These are phyloP conservation scores for Aspergillus sp. DNA, from an alignment of 2,329 filamentous ascomycete genomes.

Conservation along the genomic window DNA sequence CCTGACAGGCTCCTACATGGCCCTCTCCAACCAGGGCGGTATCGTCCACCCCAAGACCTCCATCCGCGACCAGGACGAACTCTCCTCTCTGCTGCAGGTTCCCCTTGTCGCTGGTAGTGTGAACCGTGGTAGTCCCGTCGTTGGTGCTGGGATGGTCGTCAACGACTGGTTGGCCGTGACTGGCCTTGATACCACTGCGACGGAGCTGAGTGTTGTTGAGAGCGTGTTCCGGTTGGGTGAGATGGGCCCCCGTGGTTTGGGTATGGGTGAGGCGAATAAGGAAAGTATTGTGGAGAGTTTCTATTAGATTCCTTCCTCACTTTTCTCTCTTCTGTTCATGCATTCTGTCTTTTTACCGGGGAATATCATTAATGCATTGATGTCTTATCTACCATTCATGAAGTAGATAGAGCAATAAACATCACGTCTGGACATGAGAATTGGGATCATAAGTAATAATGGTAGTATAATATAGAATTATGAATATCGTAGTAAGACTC, in stretches of 20 bases:
- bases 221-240: constrained; percentile 92
- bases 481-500: background rate
- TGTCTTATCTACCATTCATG: too few species aligned
- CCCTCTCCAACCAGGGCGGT: constrained; percentile 88
- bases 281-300: constrained; percentile 99
- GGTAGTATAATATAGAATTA: background rate
- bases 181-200: constrained; percentile 90
- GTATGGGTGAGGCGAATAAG: constrained; percentile 57
- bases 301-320: constrained; percentile 56
- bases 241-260: constrained; percentile 61
- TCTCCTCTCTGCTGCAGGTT: constrained; percentile 87
- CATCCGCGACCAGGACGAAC: constrained; percentile 96
- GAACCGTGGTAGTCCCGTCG: constrained; percentile 86
- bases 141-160: constrained; percentile 95
- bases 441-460: background rate
- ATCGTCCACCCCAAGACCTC: constrained; percentile 96
- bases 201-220: constrained; percentile 92
- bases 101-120: constrained; percentile 90
- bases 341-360: background rate
- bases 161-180: constrained; percentile 97
- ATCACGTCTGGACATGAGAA: too few species aligned
- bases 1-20: constrained; percentile 93
- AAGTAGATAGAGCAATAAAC: too few species aligned
- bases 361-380: background rate
- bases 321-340: constrained; percentile 1